Evolutionary conservation across 495 filamentous ascomycete species (phyloP).

Genomic region (Penicillium canariense): DNA sequence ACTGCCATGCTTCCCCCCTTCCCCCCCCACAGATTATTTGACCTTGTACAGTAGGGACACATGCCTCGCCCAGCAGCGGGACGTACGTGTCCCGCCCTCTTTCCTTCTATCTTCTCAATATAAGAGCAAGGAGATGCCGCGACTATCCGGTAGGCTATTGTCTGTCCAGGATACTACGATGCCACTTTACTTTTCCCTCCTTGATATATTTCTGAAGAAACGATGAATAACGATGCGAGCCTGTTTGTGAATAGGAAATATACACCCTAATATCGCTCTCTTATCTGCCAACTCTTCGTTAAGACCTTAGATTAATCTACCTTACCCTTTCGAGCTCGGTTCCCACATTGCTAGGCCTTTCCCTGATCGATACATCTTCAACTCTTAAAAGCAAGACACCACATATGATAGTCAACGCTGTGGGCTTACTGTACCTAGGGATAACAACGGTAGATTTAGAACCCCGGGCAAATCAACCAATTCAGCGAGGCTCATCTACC

Average conservation of each 20-base stretch:
- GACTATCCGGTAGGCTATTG: background rate
- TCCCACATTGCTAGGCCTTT: too few relatives aligned
- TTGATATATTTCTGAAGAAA: background rate
- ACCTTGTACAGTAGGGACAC: background rate
- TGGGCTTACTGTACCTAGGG: too few relatives aligned
- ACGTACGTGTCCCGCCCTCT: background rate
- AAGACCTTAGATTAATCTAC: too few relatives aligned
- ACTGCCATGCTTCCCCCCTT: background rate
- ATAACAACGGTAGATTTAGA: too few relatives aligned
- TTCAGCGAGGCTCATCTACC: too few relatives aligned
- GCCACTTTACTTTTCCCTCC: conserved; percentile 1
- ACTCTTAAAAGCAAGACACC: too few relatives aligned
- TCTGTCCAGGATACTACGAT: conserved; percentile 16
- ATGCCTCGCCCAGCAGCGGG: background rate
- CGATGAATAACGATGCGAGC: background rate
- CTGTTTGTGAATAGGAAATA: background rate
- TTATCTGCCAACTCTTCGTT: background rate
- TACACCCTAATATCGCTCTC: background rate
- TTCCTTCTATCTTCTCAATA: background rate
- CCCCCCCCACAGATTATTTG: too few relatives aligned
- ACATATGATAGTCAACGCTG: too few relatives aligned
- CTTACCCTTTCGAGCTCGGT: too few relatives aligned
- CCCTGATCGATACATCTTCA: too few relatives aligned
- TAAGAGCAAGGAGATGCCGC: background rate
- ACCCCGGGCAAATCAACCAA: too few relatives aligned